Base-by-base conservation (phyloP, 441 rosid species). In the Isatis lusitanica region DNA sequence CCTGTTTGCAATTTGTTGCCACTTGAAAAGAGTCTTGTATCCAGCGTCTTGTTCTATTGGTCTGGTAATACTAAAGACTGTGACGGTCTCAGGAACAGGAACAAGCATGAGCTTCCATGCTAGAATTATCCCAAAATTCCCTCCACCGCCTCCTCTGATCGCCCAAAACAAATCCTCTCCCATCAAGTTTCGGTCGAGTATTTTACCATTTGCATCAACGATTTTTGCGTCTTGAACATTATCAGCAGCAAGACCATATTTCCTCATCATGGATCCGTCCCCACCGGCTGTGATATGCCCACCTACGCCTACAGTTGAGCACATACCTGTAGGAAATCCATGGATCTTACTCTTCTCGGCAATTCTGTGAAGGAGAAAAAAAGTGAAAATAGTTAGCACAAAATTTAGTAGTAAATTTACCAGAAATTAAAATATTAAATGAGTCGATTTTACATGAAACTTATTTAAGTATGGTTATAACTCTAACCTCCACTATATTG, bases 101-200 rank as follows among this genome's bases (percentile, higher is more conserved):
- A 26, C 28, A 1, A 26, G 28, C 28, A 2, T 26, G 2, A 26
- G 2, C 28, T 26, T 26, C 28, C 28, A 26, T 26, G 7, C 42
- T 17, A 87, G 72, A 18, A 87, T 84, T 18, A 90, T 80, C 1
- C 87, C 92, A 43, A 89, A 91, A 65, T 92, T 91, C 1, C 77
- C 92, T 9, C 88, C 91, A 10, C 91, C 88, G 0, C 93, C 95
- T 7, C 95, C 93, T 48, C 89, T 62, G 13, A 91, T 80, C 2
- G 93, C 94, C 95, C 93, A 89, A 62, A 91, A 91, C 0, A 84
- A 46, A 73, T 84, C 92, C 71, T 87, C 92, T 0, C 89, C 93
- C 94, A 91, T 88, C 9, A 71, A 47, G 75, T 71, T 46, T 26
- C 87, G 77, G 51, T 85, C 68, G 7, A 85, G 78, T 44, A 86